Evolutionary conservation across 2,329 filamentous ascomycete genomes (phyloP).

Genomic region (Cercospora sp.): DNA sequence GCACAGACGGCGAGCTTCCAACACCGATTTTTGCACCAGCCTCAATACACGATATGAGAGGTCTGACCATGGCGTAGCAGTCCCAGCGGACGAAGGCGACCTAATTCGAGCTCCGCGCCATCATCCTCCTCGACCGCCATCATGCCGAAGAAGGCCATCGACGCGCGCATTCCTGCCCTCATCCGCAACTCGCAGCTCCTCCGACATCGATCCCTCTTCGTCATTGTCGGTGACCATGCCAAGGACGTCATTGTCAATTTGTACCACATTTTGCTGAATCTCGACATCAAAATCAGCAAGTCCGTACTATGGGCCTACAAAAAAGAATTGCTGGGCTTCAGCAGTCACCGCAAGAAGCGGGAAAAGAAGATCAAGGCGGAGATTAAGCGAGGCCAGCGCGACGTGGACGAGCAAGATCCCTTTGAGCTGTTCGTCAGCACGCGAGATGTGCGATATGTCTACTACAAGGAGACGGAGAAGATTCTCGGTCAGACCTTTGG

Average conservation of each 20-base stretch:
- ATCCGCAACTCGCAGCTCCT: conserved; percentile 90
- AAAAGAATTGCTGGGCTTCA: conserved; percentile 93
- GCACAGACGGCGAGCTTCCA: neutral
- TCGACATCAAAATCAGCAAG: conserved; percentile 92
- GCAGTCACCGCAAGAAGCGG: conserved; percentile 94
- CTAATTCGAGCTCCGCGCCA: neutral
- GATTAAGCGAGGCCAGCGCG: conserved; percentile 89
- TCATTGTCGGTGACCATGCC: conserved; percentile 87
- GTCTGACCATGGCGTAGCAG: neutral
- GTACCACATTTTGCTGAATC: conserved; percentile 88
- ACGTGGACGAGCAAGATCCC: conserved; percentile 87
- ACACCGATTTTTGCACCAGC: neutral
- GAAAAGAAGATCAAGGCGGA: conserved; percentile 98
- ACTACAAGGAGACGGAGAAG: conserved; percentile 99
- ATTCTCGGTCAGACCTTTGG: conserved; percentile 97
- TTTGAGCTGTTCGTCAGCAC: conserved; percentile 97
- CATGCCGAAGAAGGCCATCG: conserved; percentile 63
- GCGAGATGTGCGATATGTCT: conserved; percentile 96
- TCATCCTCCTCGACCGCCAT: conserved; percentile 9
- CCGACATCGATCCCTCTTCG: conserved; percentile 97
- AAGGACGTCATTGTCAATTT: conserved; percentile 97
- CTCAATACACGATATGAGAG: neutral
- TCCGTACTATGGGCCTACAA: conserved; percentile 98
- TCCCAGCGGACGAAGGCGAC: conserved; percentile 5
- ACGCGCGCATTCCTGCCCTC: conserved; percentile 85